A percentile compares a stretch with the other conserved stretches of the same genome.
phyloP scores from a whole-genome alignment of 148 eudicot species.

The Amaranthus cruentus region DNA sequence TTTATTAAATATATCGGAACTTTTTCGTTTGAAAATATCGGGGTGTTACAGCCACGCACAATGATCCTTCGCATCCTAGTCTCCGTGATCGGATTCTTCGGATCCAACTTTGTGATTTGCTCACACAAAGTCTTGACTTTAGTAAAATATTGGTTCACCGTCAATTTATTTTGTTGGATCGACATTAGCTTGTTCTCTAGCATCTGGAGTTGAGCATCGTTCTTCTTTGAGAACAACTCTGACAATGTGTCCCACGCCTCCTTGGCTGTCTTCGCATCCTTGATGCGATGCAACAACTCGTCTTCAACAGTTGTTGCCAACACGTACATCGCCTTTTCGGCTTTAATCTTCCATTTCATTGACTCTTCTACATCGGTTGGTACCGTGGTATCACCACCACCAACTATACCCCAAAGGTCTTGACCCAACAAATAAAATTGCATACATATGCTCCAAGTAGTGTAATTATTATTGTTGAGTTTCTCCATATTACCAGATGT shows the following conservation, averaged over 20 bases:
- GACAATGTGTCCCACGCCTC: too few species aligned
- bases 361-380: not conserved
- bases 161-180: not conserved
- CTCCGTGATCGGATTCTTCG: too few species aligned
- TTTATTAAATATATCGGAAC: too few species aligned
- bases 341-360: conserved; percentile 6
- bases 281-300: conserved; percentile 6
- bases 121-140: not conserved
- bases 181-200: too few species aligned
- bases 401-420: conserved; percentile 10
- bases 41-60: too few species aligned
- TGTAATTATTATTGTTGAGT: conserved; percentile 2
- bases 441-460: conserved; percentile 6
- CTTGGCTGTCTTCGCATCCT: not conserved
- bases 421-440: conserved; percentile 2
- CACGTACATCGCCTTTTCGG: conserved; percentile 7
- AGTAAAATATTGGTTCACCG: not conserved
- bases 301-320: not conserved
- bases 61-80: too few species aligned
- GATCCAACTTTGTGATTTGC: too few species aligned
- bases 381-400: not conserved
- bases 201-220: too few species aligned
- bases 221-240: too few species aligned
- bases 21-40: too few species aligned
- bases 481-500: conserved; percentile 1